Conservation (phyloP, 768 basidiomycete species). For the Scleroderma bovista region DNA sequence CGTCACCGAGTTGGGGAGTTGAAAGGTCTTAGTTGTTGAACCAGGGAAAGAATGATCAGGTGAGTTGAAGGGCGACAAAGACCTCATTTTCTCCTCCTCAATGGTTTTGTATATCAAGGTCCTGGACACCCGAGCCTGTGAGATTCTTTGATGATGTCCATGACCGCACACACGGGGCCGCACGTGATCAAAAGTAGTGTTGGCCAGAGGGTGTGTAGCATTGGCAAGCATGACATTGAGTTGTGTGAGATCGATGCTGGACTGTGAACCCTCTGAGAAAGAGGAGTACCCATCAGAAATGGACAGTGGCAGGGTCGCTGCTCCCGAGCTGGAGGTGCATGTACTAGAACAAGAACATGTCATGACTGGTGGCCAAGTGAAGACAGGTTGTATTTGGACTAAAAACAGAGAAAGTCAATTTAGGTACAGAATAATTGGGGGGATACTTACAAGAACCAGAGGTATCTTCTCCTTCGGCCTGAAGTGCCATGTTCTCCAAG, state of each 20-base stretch:
- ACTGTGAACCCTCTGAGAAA: slow-evolving; percentile 66
- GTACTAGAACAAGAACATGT: slow-evolving; percentile 58
- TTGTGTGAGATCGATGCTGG: slow-evolving; percentile 75
- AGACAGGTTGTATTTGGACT: slow-evolving; percentile 50
- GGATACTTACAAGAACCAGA: too few relatives aligned
- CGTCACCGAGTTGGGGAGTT: too few relatives aligned
- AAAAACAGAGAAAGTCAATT: slow-evolving; percentile 11
- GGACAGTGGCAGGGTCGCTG: slow-evolving; percentile 69
- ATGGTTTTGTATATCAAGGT: slow-evolving; percentile 77
- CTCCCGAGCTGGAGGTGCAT: too few relatives aligned
- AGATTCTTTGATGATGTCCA: too few relatives aligned
- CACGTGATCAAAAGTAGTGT: too few relatives aligned
- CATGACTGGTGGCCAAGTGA: slow-evolving; percentile 50
- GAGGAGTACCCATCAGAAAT: slow-evolving; percentile 62
- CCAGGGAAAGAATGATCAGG: too few relatives aligned
- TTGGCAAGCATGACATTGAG: too few relatives aligned
- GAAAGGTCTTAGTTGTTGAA: too few relatives aligned
- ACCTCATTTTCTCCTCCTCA: slow-evolving; percentile 55
- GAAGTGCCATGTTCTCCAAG: slow-evolving; percentile 65
- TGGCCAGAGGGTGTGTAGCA: too few relatives aligned
- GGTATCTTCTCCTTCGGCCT: too few relatives aligned
- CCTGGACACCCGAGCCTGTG: slow-evolving; percentile 53
- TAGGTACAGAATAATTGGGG: background rate
- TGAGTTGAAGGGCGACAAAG: too few relatives aligned
- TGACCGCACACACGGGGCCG: too few relatives aligned